These are phyloP conservation scores for Scopulariopsis brevicaulis DNA, from an alignment of 2,329 filamentous ascomycete species.

Conservation along the genomic window DNA sequence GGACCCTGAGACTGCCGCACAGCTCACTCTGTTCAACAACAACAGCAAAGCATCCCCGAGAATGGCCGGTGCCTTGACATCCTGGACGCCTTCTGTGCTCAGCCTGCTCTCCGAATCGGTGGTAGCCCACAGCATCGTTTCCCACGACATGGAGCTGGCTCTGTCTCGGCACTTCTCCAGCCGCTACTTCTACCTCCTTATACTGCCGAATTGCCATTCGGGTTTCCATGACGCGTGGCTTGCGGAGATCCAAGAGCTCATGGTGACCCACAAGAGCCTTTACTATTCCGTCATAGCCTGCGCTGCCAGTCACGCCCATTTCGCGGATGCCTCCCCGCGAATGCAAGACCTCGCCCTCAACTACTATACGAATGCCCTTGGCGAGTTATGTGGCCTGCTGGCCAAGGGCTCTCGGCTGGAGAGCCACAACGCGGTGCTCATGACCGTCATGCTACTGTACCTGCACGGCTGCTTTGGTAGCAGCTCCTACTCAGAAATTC, in stretches of 20 bases:
- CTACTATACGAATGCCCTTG: constrained; percentile 12
- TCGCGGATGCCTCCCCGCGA: constrained; percentile 6
- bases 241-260: constrained; percentile 14
- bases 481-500: constrained; percentile 10
- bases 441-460: constrained; percentile 15
- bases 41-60: background rate
- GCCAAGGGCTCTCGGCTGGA: constrained; percentile 6
- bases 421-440: constrained; percentile 12
- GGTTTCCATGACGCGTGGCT: constrained; percentile 17
- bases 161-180: constrained; percentile 12
- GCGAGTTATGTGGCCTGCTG: constrained; percentile 9
- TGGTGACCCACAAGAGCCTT: constrained; percentile 14
- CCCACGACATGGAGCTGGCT: constrained; percentile 7
- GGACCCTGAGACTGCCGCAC: too few relatives aligned
- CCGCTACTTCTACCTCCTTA: constrained; percentile 11
- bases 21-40: background rate
- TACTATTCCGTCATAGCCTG: constrained; percentile 17
- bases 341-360: constrained; percentile 12
- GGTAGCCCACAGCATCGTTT: constrained; percentile 6
- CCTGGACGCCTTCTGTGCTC: background rate
- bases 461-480: constrained; percentile 12
- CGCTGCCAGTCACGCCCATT: constrained; percentile 13
- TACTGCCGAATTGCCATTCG: constrained; percentile 16
- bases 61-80: background rate
- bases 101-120: constrained; percentile 1